These are phyloP conservation scores for Talaromyces borbonicus DNA, from an alignment of 495 filamentous ascomycete species.

Conservation along the genomic window DNA sequence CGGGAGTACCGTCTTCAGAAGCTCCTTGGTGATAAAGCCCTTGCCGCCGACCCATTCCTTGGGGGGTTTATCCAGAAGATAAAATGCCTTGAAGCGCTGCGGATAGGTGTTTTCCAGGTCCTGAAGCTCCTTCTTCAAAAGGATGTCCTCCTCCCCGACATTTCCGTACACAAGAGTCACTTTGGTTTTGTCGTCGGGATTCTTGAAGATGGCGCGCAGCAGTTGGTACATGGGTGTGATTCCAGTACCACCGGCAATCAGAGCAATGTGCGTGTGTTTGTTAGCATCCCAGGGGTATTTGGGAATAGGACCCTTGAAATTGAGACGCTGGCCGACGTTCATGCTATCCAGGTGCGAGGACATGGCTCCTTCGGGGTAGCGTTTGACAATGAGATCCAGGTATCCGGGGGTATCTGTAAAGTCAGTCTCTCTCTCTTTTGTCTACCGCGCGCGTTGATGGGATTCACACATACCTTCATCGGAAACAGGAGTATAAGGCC, in stretches of 20 bases:
- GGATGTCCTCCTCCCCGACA: conserved; percentile 73
- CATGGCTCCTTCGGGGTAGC: conserved; percentile 86
- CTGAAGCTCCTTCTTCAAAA: conserved; percentile 73
- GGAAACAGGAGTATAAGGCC: conserved; percentile 87
- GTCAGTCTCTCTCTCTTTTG: no score
- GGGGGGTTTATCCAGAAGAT: conserved; percentile 80
- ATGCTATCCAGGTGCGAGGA: conserved; percentile 76
- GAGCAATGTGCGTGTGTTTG: conserved; percentile 88
- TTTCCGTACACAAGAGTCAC: conserved; percentile 92
- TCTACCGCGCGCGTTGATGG: no score
- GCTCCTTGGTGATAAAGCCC: conserved; percentile 76
- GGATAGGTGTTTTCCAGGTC: conserved; percentile 86
- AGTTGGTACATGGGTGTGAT: conserved; percentile 95
- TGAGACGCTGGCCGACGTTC: conserved; percentile 65
- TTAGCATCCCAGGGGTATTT: conserved; percentile 90
- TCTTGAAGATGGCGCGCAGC: conserved; percentile 74
- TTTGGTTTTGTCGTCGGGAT: conserved; percentile 93
- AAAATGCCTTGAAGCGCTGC: conserved; percentile 85
- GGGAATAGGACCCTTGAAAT: conserved; percentile 88
- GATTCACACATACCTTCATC: conserved; percentile 68
- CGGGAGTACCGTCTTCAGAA: conserved; percentile 84
- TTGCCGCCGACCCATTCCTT: conserved; percentile 64
- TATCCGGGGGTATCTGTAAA: conserved; percentile 57
- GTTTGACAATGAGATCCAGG: conserved; percentile 85
- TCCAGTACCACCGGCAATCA: conserved; percentile 91